Evolutionary conservation across 768 basidiomycete species (phyloP).

Genomic region (Podaxis mareebaensis): DNA sequence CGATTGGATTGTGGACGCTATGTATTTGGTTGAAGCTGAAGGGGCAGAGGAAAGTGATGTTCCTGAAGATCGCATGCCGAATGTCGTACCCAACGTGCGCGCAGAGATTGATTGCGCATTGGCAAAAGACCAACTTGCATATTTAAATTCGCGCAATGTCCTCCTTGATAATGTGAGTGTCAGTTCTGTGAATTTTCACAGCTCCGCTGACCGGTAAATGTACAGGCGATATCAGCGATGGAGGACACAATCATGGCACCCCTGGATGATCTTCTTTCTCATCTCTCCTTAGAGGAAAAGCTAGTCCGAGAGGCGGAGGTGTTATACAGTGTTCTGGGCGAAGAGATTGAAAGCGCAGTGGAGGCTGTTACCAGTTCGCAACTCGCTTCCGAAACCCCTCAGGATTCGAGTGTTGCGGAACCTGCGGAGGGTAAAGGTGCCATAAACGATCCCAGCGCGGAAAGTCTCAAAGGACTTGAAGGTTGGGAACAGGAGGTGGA

Average conservation of each 20-base stretch:
- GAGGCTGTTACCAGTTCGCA: conserved; percentile 17
- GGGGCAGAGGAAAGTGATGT: not conserved
- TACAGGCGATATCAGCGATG: conserved; percentile 2
- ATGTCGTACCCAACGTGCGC: not conserved
- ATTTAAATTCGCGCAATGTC: not conserved
- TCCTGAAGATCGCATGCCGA: not conserved
- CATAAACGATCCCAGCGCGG: not conserved
- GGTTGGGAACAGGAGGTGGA: conserved; percentile 13
- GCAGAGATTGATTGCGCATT: not conserved
- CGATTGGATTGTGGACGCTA: not conserved
- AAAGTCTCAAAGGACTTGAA: not conserved
- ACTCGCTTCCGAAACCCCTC: not conserved
- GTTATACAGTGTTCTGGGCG: conserved; percentile 31
- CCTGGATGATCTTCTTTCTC: conserved; percentile 27
- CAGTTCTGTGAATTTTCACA: not conserved
- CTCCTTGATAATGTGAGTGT: not conserved
- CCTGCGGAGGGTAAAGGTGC: not conserved
- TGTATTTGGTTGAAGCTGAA: not conserved
- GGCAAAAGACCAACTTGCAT: conserved; percentile 2
- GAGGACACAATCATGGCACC: not conserved
- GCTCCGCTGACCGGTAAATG: not conserved
- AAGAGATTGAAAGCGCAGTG: conserved; percentile 32
- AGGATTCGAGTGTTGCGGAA: not conserved
- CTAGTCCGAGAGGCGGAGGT: conserved; percentile 30
- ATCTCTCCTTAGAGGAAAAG: conserved; percentile 19